These are phyloP conservation scores for Casuarina glauca DNA, from an alignment of 306 rosid species.

Conservation along the genomic window DNA sequence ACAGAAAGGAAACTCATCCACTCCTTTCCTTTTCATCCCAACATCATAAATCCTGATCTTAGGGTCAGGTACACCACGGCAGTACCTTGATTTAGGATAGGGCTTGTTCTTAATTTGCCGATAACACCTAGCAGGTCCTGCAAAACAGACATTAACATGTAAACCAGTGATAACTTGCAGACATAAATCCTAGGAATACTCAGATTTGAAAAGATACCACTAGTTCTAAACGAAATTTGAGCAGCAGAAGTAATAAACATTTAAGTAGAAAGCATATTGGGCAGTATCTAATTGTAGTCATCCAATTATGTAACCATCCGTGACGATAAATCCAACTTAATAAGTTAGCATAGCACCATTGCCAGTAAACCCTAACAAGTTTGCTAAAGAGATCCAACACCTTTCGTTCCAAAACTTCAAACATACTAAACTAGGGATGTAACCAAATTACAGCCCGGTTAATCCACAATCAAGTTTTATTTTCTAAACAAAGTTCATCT, in stretches of 20 bases:
- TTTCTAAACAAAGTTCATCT: no score
- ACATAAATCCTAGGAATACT: background rate
- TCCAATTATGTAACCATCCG: no score
- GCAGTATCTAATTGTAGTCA: no score
- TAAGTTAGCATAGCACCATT: no score
- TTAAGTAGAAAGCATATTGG: no score
- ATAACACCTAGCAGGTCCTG: constrained; percentile 89
- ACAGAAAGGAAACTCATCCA: constrained; percentile 88
- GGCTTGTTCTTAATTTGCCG: constrained; percentile 83
- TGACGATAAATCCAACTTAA: no score
- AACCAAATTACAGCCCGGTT: no score
- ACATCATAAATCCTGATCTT: constrained; percentile 94
- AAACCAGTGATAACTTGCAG: background rate
- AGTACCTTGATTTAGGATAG: constrained; percentile 83
- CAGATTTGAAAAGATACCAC: background rate
- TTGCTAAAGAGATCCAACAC: no score
- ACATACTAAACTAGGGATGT: no score
- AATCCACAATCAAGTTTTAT: no score
- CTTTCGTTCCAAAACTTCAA: no score
- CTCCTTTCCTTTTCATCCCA: constrained; percentile 91
- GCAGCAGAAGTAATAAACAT: background rate
- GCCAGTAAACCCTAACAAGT: no score
- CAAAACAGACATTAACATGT: background rate
- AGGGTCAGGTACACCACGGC: constrained; percentile 92
- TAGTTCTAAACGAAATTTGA: background rate